phyloP scores from a whole-genome alignment of 352 stramenopile genomes.

The Pythium scleroteichum region DNA sequence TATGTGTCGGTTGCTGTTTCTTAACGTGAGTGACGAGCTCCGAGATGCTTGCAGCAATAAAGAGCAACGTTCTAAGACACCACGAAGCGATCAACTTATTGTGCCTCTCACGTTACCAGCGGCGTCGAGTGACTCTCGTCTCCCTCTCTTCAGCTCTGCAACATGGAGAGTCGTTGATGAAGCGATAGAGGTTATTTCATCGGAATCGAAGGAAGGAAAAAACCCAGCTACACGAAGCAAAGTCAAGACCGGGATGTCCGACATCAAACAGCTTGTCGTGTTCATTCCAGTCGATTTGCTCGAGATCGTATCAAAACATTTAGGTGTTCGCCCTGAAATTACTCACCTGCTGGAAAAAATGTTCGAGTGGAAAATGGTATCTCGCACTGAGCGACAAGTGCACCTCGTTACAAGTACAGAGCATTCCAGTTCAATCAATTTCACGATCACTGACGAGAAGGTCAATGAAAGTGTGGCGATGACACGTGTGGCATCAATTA shows the following conservation, averaged over 20 bases:
- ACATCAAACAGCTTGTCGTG: constrained; percentile 55
- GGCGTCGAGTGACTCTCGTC: background rate
- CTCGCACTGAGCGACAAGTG: constrained; percentile 36
- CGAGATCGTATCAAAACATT: constrained; percentile 34
- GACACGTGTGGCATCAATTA: constrained; percentile 60
- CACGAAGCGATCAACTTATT: background rate
- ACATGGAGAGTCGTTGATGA: constrained; percentile 72
- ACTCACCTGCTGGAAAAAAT: constrained; percentile 61
- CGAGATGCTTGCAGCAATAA: constrained; percentile 24
- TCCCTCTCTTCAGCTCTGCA: constrained; percentile 50
- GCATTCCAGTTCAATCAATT: constrained; percentile 40
- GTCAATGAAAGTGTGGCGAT: constrained; percentile 49
- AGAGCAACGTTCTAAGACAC: background rate
- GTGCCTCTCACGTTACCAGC: constrained; percentile 12
- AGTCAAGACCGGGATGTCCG: constrained; percentile 11
- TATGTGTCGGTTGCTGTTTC: constrained; percentile 50
- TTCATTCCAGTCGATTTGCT: constrained; percentile 55
- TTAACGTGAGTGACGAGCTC: constrained; percentile 59
- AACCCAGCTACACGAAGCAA: constrained; percentile 14
- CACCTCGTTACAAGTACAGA: constrained; percentile 45
- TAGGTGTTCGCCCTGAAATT: constrained; percentile 44
- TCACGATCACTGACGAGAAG: constrained; percentile 64
- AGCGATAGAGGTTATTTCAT: constrained; percentile 28
- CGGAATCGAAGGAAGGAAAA: background rate
- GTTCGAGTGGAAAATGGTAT: constrained; percentile 63